A percentile compares a stretch with the other conserved stretches of the same genome.
These are phyloP conservation scores for Coemansia sp. DNA, from an alignment of 192 early-diverging fungal species.

Conservation along the genomic window DNA sequence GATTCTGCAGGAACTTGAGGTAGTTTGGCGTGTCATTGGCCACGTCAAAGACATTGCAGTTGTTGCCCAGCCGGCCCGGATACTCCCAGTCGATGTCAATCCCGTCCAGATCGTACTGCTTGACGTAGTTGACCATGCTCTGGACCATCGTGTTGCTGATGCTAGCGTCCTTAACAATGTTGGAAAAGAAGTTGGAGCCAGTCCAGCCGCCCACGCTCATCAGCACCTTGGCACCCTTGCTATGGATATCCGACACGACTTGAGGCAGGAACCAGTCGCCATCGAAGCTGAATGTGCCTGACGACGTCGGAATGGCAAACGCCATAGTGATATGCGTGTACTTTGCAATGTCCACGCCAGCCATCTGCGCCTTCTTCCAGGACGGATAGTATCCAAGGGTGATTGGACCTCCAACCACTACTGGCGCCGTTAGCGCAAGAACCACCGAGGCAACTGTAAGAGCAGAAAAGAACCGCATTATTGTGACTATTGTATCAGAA, in stretches of 20 bases:
- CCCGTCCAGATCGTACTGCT: slow-evolving; percentile 56
- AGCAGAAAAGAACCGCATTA: not conserved
- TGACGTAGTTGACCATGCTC: slow-evolving; percentile 59
- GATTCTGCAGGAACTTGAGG: slow-evolving; percentile 56
- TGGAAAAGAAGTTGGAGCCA: slow-evolving; percentile 65
- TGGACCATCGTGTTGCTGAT: slow-evolving; percentile 58
- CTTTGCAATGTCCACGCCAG: slow-evolving; percentile 37
- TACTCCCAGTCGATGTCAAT: slow-evolving; percentile 78
- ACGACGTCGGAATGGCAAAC: slow-evolving; percentile 50
- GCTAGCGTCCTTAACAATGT: slow-evolving; percentile 48
- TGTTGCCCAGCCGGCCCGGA: slow-evolving; percentile 53
- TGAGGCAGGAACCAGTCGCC: slow-evolving; percentile 37
- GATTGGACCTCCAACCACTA: slow-evolving; percentile 4
- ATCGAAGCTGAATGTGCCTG: slow-evolving; percentile 41
- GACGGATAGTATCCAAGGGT: slow-evolving; percentile 47
- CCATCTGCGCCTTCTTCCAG: slow-evolving; percentile 35
- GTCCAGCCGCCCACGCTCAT: slow-evolving; percentile 74
- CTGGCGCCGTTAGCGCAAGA: not conserved
- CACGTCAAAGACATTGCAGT: slow-evolving; percentile 48
- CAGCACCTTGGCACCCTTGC: slow-evolving; percentile 58
- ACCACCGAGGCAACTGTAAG: not conserved
- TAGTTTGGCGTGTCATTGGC: slow-evolving; percentile 67
- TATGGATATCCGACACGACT: slow-evolving; percentile 53
- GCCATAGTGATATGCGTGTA: slow-evolving; percentile 73
- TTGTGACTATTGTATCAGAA: not conserved